These are phyloP conservation scores for Prunus padus DNA, from an alignment of 306 rosid genomes.

Conservation along the genomic window DNA sequence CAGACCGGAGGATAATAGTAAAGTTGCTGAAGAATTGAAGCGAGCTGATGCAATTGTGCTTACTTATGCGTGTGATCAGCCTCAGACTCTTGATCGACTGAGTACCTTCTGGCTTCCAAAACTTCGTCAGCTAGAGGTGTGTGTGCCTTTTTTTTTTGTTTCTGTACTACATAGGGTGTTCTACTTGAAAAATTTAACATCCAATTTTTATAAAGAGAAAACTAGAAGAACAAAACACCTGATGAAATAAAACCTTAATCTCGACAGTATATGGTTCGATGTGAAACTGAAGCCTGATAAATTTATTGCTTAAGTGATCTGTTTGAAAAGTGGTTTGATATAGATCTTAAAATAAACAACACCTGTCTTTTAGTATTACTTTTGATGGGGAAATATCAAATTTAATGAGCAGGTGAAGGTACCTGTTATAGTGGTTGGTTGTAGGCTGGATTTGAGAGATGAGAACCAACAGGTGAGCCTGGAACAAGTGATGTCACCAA, in stretches of 20 bases:
- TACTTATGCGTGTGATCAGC: constrained; percentile 91
- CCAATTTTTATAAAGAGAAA: background rate
- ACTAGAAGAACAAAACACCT: background rate
- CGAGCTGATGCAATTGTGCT: constrained; percentile 93
- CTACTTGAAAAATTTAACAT: background rate
- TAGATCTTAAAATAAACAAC: background rate
- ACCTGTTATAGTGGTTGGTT: constrained; percentile 95
- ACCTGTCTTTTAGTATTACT: background rate
- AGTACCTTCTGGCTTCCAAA: constrained; percentile 92
- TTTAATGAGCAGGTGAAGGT: constrained; percentile 72
- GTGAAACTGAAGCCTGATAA: background rate
- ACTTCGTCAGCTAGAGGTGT: constrained; percentile 92
- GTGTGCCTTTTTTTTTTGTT: background rate
- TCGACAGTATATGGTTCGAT: background rate
- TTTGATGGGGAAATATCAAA: constrained; percentile 6
- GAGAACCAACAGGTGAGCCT: constrained; percentile 86
- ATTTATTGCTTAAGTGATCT: background rate
- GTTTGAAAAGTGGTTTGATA: constrained; percentile 6
- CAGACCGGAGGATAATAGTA: constrained; percentile 71
- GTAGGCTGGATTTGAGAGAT: constrained; percentile 95
- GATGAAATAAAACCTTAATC: background rate
- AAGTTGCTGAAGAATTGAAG: constrained; percentile 91
- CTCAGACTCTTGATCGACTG: constrained; percentile 77
- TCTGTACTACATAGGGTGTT: background rate
- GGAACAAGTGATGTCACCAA: constrained; percentile 97